Base-by-base conservation (phyloP, 495 filamentous ascomycete genomes). In the Parachaetomium inaequale region DNA sequence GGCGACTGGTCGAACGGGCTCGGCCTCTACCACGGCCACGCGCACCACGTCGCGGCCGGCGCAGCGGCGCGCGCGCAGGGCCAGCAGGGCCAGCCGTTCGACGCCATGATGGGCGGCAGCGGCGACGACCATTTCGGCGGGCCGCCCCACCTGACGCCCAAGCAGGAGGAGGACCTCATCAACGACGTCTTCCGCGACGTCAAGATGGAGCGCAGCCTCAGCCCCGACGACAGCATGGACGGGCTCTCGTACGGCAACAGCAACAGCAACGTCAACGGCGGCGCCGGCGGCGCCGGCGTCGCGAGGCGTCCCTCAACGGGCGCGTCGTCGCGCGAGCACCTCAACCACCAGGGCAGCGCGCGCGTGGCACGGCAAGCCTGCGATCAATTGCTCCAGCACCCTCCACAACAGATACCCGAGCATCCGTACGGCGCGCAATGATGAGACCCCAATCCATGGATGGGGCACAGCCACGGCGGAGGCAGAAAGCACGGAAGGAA, bases 281-380 rank as follows among this genome's bases (percentile, higher is more conserved):
- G n/a, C n/a, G n/a, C n/a, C n/a, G n/a, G n/a, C n/a, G n/a, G n/a
- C 51, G 26, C 2, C 45, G 21, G 21, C 23, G 43, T 7, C 19
- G 34, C 43, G 4, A 34, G 56, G 21, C 56, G 56, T 5, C 56
- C 56, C 0, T 59, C 43, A 32, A 50, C 66, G 52, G 28, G 60
- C 53, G 32, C 63, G 58, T 65, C 26, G 31, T 61, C 42, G 1
- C 42, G 55, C 49, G 69, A 72, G 15, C n/a, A n/a, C n/a, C 57
- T 68, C n/a, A 62, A 55, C n/a, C 70, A 72, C 52, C 69, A 64
- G 10, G 70, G 64, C 47, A 76, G 76, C 65, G 75, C 74, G 38
- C 68, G 73, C 6, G 73, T 79, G 12, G 77, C 77, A 3, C 72
- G 73, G 19, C 75, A 77, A 32, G 75, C 76, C 0, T 78, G 76